Evolutionary conservation across 192 early-diverging fungal species (phyloP), one percentile per base, ranked within the genome.

Genomic region (Umbelopsis sp.): DNA sequence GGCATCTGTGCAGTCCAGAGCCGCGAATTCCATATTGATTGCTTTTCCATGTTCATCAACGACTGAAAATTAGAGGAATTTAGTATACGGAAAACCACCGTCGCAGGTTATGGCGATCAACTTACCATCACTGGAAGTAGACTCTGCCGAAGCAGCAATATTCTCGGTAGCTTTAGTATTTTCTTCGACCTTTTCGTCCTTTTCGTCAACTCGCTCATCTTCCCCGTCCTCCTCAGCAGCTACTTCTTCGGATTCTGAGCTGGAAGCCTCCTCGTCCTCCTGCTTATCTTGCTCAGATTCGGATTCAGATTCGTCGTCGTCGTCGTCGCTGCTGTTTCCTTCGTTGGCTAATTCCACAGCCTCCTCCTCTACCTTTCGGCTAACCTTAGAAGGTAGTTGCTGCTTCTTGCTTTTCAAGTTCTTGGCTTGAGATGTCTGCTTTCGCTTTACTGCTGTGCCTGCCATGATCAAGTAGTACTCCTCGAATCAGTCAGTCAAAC

Each of bases 1-100:
- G 61, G 86, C 82, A 30, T 94, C 93, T 25, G 91, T 92, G 65
- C 96, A 82, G 15, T 91, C 88, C 6, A 99, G 80, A 9, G 89
- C 85, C 16, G 79, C 72, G 65, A 99, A 99, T 9, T 88, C 87
- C 50, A 80, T 79, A 74, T 88, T 78, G 67, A 85, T 13, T 18
- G 73, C 8, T 37, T 69, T 27, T 33, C 55, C 10, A 15, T 58
- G 13, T 51, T 52, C 52, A 46, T 70, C 50, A 52, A 53, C 12
- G 20, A 25, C 41, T 55, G 37, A 33, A 44, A 67, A 46, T 33
- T 25, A 30, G 44, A 47, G 27, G 51, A 21, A 33, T 44, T 22
- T 20, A 16, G 16, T 2, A 51, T 72, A 30, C 1, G 2, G 13
- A 46, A 64, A 8, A 0, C 16, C 5, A 20, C 35, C 22, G 30